These are phyloP conservation scores for Umbilicaria muhlenbergii DNA, from an alignment of 495 filamentous ascomycete species.

Conservation along the genomic window DNA sequence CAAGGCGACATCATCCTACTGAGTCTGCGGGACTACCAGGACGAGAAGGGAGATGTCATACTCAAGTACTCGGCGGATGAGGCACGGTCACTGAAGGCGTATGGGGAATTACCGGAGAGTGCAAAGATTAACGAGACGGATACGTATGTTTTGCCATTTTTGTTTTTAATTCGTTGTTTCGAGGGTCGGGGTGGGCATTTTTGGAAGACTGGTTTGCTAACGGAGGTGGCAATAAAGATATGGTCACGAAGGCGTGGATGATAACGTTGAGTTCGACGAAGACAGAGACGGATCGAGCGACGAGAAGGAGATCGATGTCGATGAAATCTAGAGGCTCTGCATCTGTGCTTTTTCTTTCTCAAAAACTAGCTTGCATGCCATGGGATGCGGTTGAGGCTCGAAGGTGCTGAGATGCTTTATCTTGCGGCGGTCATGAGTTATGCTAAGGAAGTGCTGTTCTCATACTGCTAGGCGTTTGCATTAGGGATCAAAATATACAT, in stretches of 20 bases:
- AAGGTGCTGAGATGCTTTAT: no score
- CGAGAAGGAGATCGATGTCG: conserved; percentile 44
- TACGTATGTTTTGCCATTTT: conserved; percentile 38
- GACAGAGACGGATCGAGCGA: conserved; percentile 38
- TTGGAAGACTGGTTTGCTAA: no score
- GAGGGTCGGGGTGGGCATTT: background rate
- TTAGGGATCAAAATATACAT: no score
- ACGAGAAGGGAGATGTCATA: conserved; percentile 98
- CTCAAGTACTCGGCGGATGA: conserved; percentile 98
- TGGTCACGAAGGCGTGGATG: conserved; percentile 42
- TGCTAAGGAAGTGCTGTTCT: no score
- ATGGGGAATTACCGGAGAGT: conserved; percentile 90
- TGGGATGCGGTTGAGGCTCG: no score
- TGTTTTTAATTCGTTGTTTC: background rate
- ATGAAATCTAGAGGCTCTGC: conserved; percentile 28
- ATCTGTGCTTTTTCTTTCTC: no score
- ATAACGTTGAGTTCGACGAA: conserved; percentile 46
- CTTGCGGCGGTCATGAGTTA: no score
- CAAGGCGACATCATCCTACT: conserved; percentile 97
- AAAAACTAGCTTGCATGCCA: no score
- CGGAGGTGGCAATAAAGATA: conserved; percentile 8
- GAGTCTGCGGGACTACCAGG: conserved; percentile 94
- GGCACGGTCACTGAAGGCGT: conserved; percentile 84
- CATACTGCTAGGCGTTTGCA: no score
- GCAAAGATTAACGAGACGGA: conserved; percentile 99